Conservation (phyloP, 768 basidiomycete species). For the Leccinum olivaceopallidum region DNA sequence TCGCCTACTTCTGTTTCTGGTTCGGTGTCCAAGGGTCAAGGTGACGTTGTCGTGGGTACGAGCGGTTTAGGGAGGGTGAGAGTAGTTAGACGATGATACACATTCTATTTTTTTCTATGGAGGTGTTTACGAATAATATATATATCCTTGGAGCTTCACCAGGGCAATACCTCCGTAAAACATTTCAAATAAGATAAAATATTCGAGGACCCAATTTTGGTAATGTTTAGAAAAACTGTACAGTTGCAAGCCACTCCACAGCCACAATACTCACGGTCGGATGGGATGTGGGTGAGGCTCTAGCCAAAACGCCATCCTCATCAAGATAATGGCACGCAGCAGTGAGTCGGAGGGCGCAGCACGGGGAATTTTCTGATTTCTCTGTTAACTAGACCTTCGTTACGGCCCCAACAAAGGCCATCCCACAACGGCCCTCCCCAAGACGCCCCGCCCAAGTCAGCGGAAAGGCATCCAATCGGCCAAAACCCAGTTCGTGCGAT, state of each 20-base stretch:
- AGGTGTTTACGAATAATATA: slow-evolving; percentile 13
- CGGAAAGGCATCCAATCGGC: slow-evolving; percentile 90
- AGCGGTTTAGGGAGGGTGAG: slow-evolving; percentile 47
- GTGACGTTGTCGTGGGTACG: slow-evolving; percentile 30
- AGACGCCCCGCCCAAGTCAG: slow-evolving; percentile 75
- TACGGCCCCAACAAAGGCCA: slow-evolving; percentile 85
- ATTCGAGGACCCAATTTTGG: slow-evolving; percentile 3
- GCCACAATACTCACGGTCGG: slow-evolving; percentile 39
- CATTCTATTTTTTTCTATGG: slow-evolving; percentile 24
- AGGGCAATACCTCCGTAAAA: background rate
- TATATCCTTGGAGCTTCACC: slow-evolving; percentile 10
- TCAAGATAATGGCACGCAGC: slow-evolving; percentile 70
- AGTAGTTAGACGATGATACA: slow-evolving; percentile 47
- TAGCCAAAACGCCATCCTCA: slow-evolving; percentile 37
- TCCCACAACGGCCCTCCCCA: slow-evolving; percentile 82
- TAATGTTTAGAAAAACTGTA: slow-evolving; percentile 46
- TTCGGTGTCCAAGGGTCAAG: slow-evolving; percentile 45
- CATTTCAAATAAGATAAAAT: background rate
- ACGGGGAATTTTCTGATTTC: slow-evolving; percentile 8
- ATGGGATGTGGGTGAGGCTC: slow-evolving; percentile 22
- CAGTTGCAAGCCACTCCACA: slow-evolving; percentile 55
- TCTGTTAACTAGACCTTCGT: slow-evolving; percentile 64
- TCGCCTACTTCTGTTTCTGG: slow-evolving; percentile 53
- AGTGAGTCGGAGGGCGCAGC: slow-evolving; percentile 49
- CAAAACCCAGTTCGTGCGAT: slow-evolving; percentile 93